Base-by-base conservation (phyloP, 164 flowering plant species). In the Amborella trichopoda region DNA sequence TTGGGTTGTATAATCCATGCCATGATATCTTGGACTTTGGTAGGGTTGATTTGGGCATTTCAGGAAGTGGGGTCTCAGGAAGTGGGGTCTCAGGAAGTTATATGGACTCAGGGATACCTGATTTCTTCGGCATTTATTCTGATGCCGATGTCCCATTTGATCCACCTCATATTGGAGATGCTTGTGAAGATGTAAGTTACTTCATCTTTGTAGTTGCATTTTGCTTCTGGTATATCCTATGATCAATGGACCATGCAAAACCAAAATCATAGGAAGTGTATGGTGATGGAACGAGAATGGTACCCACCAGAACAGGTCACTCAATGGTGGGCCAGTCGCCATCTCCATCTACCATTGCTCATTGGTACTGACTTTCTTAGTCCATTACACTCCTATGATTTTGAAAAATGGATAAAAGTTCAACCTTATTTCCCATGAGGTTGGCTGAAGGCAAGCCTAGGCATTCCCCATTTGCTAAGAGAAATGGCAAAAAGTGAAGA, bases 51-150 rank as follows among this genome's bases (percentile, higher is more conserved):
- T 44, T 70, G 16, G 68, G 64, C 19, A 27, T 77, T 55, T 72
- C 75, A 52, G 83, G 69, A 43, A 70, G 71, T 54, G 71, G 52
- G 8, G 64, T 76, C 42, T 80, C 94, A 26, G 73, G 79, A 56
- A 68, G 61, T 57, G 83, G 63, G 44, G 81, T 76, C 36, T 70
- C 62, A 17, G 52, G 73, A n/a, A 74, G 79, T 58, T 69, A 62
- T 57, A 81, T 62, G 44, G 81, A 77, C 36, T 70, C 62, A 17
- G 52, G 73, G 52, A 64, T 78, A 55, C 84, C 88, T 26, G 94
- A 81, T 63, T 66, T 81, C 41, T 72, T 81, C 55, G 95, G 80
- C 73, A 47, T 75, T 14, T 60, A 77, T 40, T 69, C 95, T 52
- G 70, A 77, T 46, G 68, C 67, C 26, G 82, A 80, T 50, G 74